Conservation (phyloP, 2,329 filamentous ascomycete species). For the Colletotrichum endophyticum region DNA sequence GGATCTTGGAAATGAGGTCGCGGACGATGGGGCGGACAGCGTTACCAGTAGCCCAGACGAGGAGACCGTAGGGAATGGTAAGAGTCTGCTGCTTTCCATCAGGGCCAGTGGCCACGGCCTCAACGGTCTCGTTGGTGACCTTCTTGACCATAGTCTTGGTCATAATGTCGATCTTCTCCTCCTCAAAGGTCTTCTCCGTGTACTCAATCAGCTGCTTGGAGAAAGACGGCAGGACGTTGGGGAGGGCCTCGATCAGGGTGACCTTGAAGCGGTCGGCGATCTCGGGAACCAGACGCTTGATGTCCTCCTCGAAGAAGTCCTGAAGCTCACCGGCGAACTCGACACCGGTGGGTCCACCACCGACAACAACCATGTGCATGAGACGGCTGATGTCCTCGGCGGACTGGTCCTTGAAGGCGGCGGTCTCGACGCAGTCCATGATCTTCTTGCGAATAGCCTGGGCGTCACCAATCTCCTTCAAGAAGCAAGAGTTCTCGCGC, state of each 20-base stretch:
- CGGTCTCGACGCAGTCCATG: conserved; percentile 99
- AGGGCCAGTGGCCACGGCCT: conserved; percentile 82
- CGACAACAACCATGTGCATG: conserved; percentile 96
- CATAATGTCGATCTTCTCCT: conserved; percentile 96
- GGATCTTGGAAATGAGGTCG: conserved; percentile 90
- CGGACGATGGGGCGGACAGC: conserved; percentile 87
- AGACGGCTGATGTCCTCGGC: conserved; percentile 89
- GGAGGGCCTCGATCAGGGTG: conserved; percentile 94
- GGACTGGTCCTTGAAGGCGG: conserved; percentile 95
- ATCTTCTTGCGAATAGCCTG: conserved; percentile 97
- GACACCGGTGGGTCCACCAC: conserved; percentile 94
- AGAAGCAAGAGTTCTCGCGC: conserved; percentile 92
- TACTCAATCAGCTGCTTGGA: conserved; percentile 99
- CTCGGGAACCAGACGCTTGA: conserved; percentile 97
- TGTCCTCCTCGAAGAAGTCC: conserved; percentile 98
- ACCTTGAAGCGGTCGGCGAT: conserved; percentile 96
- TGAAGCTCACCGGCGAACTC: conserved; percentile 98
- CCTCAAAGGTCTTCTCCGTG: conserved; percentile 98
- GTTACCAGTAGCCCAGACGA: conserved; percentile 99
- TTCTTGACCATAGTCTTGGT: conserved; percentile 99
- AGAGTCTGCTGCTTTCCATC: conserved; percentile 85
- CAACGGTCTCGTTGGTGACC: conserved; percentile 89
- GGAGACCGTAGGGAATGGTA: conserved; percentile 88
- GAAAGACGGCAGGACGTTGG: conserved; percentile 97
- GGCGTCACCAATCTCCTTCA: conserved; percentile 97